Percentiles rank a stretch among this genome's conserved stretches.
Conservation (phyloP, 2,329 filamentous ascomycete genomes). For the Chrysoporthe cubensis region DNA sequence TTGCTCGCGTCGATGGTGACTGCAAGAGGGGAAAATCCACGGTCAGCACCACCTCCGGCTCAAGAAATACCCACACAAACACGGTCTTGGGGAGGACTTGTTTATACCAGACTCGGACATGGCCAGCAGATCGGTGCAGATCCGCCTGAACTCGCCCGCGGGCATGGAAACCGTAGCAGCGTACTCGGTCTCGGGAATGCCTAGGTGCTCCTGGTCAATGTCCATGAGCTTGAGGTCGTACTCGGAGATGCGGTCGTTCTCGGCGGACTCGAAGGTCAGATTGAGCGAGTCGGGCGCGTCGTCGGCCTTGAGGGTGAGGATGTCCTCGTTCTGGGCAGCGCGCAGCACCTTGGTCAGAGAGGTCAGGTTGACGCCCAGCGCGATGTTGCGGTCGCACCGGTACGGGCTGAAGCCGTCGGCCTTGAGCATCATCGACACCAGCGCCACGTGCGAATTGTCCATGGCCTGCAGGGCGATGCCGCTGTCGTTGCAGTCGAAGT, state of each 20-base stretch:
- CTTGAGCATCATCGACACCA: constrained; percentile 98
- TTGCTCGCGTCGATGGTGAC: constrained; percentile 96
- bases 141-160: constrained; percentile 86
- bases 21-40: constrained; percentile 41
- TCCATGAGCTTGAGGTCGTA: constrained; percentile 99
- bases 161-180: constrained; percentile 90
- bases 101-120: constrained; percentile 91
- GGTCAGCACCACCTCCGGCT: background rate
- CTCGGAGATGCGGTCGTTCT: constrained; percentile 91
- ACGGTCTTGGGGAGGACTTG: background rate
- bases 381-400: constrained; percentile 98
- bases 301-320: constrained; percentile 95
- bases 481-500: constrained; percentile 99
- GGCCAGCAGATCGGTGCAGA: constrained; percentile 87
- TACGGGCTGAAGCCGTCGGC: constrained; percentile 92
- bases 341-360: constrained; percentile 97
- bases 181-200: constrained; percentile 99
- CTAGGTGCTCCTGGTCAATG: constrained; percentile 98
- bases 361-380: constrained; percentile 93
- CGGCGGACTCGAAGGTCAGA: constrained; percentile 89
- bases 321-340: constrained; percentile 90
- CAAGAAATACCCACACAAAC: background rate
- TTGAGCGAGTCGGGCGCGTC: constrained; percentile 96
- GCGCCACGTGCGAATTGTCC: constrained; percentile 99
- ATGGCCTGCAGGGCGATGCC: constrained; percentile 98